A percentile compares a stretch with the other conserved stretches of the same genome.
Conservation (phyloP, 306 rosid genomes). For the Medicago arabica region DNA sequence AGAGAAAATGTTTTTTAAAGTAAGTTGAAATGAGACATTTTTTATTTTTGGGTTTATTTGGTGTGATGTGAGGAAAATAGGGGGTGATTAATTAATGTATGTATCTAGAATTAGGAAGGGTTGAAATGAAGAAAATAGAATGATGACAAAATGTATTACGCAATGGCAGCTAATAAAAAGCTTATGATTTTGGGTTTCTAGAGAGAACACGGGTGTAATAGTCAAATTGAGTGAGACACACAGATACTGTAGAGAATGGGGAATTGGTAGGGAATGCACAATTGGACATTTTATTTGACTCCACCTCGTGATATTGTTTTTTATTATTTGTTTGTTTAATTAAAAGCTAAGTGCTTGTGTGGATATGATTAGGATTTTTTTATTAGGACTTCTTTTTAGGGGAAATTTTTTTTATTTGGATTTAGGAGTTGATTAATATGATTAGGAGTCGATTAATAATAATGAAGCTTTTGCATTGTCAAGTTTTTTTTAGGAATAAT, state of each 20-base stretch:
- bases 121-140: not conserved
- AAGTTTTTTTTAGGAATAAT: too few relatives aligned
- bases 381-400: too few relatives aligned
- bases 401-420: too few relatives aligned
- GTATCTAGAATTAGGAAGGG: not conserved
- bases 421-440: too few relatives aligned
- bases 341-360: not conserved
- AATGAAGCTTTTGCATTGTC: too few relatives aligned
- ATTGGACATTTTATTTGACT: constrained; percentile 8
- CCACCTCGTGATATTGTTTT: not conserved
- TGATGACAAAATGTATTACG: not conserved
- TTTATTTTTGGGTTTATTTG: not conserved
- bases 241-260: not conserved
- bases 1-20: not conserved
- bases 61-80: not conserved
- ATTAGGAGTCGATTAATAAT: too few relatives aligned
- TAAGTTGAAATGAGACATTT: not conserved
- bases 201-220: not conserved
- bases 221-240: not conserved
- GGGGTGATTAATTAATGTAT: not conserved
- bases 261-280: not conserved
- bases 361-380: not conserved
- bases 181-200: not conserved
- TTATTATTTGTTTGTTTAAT: not conserved
- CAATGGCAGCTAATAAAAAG: not conserved